Percentiles rank a stretch among this genome's conserved stretches.
Conservation (phyloP, 2,329 filamentous ascomycete genomes). For the Chrysosporium keratinophilum region DNA sequence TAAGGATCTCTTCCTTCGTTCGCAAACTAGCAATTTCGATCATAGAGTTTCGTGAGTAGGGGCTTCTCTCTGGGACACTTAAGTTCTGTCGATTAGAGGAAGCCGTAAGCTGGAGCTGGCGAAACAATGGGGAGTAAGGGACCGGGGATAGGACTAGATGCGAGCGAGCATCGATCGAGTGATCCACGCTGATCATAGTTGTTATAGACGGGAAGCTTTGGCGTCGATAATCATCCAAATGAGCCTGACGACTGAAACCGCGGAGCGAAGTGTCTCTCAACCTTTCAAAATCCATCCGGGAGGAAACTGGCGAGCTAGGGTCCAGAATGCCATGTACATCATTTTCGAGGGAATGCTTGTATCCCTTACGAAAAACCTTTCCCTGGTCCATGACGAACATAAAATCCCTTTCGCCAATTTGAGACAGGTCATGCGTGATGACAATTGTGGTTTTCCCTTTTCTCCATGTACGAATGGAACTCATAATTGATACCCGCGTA, state of each 20-base stretch:
- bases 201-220: not conserved
- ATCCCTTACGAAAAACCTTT: constrained; percentile 57
- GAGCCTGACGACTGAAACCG: not conserved
- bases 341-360: constrained; percentile 34
- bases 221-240: not conserved
- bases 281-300: not conserved
- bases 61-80: not conserved
- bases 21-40: not conserved
- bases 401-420: constrained; percentile 63
- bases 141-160: constrained; percentile 1
- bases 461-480: constrained; percentile 67
- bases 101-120: not conserved
- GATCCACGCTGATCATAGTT: not conserved
- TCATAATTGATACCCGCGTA: constrained; percentile 58
- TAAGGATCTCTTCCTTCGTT: not conserved
- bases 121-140: constrained; percentile 7
- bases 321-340: not conserved
- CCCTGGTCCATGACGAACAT: constrained; percentile 70
- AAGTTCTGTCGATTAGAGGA: not conserved
- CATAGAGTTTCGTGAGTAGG: not conserved
- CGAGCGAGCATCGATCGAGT: not conserved
- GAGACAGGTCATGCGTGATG: constrained; percentile 78
- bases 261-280: not conserved
- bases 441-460: constrained; percentile 76
- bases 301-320: not conserved